These are phyloP conservation scores for Acer campestre DNA, from an alignment of 345 rosid genomes.

Conservation along the genomic window DNA sequence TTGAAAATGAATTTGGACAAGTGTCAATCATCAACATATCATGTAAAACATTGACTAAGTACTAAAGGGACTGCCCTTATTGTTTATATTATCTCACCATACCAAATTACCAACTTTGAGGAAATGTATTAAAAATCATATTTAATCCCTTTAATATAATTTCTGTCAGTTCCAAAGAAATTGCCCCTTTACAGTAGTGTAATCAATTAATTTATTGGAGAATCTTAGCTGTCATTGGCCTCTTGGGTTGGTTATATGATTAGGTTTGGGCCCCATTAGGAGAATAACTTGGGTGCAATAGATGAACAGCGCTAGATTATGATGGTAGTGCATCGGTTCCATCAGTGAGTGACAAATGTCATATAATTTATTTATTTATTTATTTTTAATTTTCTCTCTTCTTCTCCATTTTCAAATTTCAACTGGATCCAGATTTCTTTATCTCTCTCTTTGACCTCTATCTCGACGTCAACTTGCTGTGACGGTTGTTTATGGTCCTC, in stretches of 20 bases:
- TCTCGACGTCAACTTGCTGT: too few relatives aligned
- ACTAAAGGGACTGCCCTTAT: conserved; percentile 2
- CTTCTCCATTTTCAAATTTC: too few relatives aligned
- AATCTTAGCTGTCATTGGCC: conserved; percentile 19
- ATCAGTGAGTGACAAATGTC: too few relatives aligned
- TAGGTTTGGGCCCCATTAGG: too few relatives aligned
- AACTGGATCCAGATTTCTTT: too few relatives aligned
- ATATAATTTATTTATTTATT: too few relatives aligned
- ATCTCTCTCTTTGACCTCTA: too few relatives aligned
- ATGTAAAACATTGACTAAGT: conserved; percentile 16
- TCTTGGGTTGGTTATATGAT: not conserved
- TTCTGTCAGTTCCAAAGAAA: conserved; percentile 11
- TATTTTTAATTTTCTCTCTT: too few relatives aligned
- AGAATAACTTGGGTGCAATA: too few relatives aligned
- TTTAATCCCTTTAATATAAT: not conserved
- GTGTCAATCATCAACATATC: conserved; percentile 38
- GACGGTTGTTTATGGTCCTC: too few relatives aligned
- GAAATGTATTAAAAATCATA: not conserved
- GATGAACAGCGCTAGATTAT: too few relatives aligned
- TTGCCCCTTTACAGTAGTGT: not conserved
- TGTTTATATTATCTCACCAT: conserved; percentile 25
- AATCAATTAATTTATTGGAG: not conserved
- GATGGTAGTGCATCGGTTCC: too few relatives aligned
- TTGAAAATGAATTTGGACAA: conserved; percentile 18
- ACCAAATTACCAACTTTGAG: conserved; percentile 18